phyloP scores from a whole-genome alignment of 106 monocot genomes.

The Chionographis japonica region DNA sequence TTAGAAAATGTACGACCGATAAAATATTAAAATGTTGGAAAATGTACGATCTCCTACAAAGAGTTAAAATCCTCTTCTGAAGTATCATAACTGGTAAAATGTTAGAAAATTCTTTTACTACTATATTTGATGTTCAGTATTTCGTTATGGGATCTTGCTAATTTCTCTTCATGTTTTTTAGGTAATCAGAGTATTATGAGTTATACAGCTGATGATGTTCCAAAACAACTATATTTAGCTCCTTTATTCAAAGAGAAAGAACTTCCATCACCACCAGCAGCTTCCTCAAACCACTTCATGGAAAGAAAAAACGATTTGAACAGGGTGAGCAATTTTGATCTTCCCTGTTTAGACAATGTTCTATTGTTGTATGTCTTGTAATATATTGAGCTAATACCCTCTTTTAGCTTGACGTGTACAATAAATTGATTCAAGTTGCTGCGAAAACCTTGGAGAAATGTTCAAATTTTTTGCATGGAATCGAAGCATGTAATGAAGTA shows the following conservation, averaged over 20 bases:
- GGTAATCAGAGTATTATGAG: slow-evolving; percentile 37
- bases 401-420: slow-evolving; percentile 51
- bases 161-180: slow-evolving; percentile 8
- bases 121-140: no score
- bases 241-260: slow-evolving; percentile 26
- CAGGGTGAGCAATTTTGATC: slow-evolving; percentile 31
- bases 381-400: slow-evolving; percentile 7
- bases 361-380: not conserved
- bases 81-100: no score
- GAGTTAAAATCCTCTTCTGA: no score
- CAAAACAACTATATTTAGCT: slow-evolving; percentile 31
- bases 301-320: slow-evolving; percentile 27
- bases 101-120: no score
- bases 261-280: not conserved
- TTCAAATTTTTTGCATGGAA: slow-evolving; percentile 52
- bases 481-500: slow-evolving; percentile 91
- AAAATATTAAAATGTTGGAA: no score
- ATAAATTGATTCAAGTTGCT: slow-evolving; percentile 62
- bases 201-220: slow-evolving; percentile 57
- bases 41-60: no score
- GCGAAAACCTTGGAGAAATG: slow-evolving; percentile 47
- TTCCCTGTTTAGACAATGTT: not conserved
- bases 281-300: slow-evolving; percentile 11
- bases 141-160: not conserved
- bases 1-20: no score